A percentile compares a stretch with the other conserved stretches of the same genome.
Evolutionary conservation across 306 rosid genomes (phyloP).

Genomic region (Medicago ruthenica): DNA sequence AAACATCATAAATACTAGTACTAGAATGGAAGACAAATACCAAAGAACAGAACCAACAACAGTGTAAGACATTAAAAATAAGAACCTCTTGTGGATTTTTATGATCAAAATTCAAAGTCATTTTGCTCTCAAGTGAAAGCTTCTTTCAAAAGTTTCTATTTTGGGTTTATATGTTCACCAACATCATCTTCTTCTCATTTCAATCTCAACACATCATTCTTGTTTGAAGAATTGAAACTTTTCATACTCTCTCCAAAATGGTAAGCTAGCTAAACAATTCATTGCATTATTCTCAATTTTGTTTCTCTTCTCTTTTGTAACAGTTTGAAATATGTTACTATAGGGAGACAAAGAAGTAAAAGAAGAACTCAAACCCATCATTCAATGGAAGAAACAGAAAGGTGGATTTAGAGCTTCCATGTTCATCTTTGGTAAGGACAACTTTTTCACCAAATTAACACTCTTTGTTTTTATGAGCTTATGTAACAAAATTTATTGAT

Average conservation of each 20-base stretch:
- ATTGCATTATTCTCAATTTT: not conserved
- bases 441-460: not conserved
- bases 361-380: slow-evolving; percentile 40
- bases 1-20: slow-evolving; percentile 34
- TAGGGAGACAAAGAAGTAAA: slow-evolving; percentile 55
- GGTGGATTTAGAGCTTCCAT: slow-evolving; percentile 82
- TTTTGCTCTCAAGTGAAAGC: slow-evolving; percentile 10
- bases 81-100: slow-evolving; percentile 11
- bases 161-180: slow-evolving; percentile 45
- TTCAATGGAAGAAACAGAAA: slow-evolving; percentile 47
- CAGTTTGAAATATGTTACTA: slow-evolving; percentile 32
- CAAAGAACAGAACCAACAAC: slow-evolving; percentile 38
- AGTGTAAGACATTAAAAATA: slow-evolving; percentile 38
- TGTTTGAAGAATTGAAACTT: slow-evolving; percentile 33
- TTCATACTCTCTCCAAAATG: slow-evolving; percentile 45
- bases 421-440: slow-evolving; percentile 66
- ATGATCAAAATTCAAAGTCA: slow-evolving; percentile 22
- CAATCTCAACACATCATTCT: slow-evolving; percentile 29
- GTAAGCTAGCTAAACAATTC: slow-evolving; percentile 39
- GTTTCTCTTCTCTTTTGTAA: not conserved
- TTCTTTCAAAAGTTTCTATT: slow-evolving; percentile 47
- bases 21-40: slow-evolving; percentile 23
- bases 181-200: slow-evolving; percentile 31
- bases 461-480: too few relatives aligned
- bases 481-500: too few relatives aligned